Evolutionary conservation across 306 rosid species (phyloP), one percentile per base, ranked within the genome.

Genomic region (Parietaria judaica): DNA sequence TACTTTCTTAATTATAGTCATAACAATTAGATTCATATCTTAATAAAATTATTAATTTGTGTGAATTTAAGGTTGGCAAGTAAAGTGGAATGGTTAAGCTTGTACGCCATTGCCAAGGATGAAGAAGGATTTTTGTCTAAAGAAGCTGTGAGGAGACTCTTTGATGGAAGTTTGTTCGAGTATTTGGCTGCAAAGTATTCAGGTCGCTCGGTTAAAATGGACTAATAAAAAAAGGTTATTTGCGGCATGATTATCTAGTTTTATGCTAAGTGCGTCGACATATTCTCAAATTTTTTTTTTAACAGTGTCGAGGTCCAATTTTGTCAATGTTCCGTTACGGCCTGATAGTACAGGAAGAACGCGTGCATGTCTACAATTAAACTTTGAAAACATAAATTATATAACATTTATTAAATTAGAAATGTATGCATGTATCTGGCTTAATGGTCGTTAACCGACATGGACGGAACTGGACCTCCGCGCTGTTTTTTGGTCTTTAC

Each of bases 151-250:
- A 78, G 96, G 34, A 64, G 89, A 41, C 73, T 79, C 67, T 87
- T 53, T 12, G 97, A 91, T 58, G 97, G 97, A 15, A 91, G 91
- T 63, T 72, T 87, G 60, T 91, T 91, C 57, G 96, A 91, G 64
- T 83, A 78, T 61, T 85, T 81, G 68, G 95, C 95, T 5, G 73
- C 78, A 78, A 66, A 78, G 57, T 13, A 17, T 7, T 38, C 71
- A 0, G 37, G 49, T 45, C 10, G 9, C 8, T 3, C 14, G 7
- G 74, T 57, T 23, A 54, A 85, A 72, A 81, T 74, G 85, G 36
- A 61, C 36, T 84, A 15, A 58, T 50, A 35, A 17, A 5, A 5
- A 3, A 57, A 34, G 4, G 14, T 14, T 14, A n/a, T 39, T 5
- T 57, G 61, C 54, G 31, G 31, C 31, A 23, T 23, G 31, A 23